Evolutionary conservation across 768 basidiomycete species (phyloP), one percentile per base, ranked within the genome.

Genomic region (Lentinus tigrinus): DNA sequence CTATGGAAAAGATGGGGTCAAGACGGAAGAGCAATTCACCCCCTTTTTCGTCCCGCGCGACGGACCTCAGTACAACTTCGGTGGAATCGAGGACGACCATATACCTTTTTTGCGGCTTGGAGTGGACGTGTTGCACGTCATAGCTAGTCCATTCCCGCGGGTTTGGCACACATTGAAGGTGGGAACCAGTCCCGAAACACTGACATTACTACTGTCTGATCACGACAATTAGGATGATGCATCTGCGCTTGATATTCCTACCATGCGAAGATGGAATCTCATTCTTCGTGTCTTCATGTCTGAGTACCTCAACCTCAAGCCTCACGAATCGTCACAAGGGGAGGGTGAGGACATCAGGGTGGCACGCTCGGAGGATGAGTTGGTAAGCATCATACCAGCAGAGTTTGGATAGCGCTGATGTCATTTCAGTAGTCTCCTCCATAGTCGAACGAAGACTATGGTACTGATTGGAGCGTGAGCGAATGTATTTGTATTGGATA

Each of bases 61-160:
- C 1, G 70, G 69, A 1, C 65, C 57, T 17, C 73, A 76, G 23
- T 61, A 68, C 36, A 80, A 78, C 58, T 68, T 73, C 19, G 85
- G 84, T 3, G 82, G 85, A 64, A 87, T 96, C 60, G 92, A 84
- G 39, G 97, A 99, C 71, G 97, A 99, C 73, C 97, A 99, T 65
- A 72, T 93, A 40, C 97, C 97, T 23, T 98, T 99, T 76, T 66
- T 96, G 49, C 73, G 76, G 37, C 74, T 77, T 60, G 97, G 97
- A 2, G 94, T 98, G 16, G 91, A 85, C 60, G 75, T 98, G 51
- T 74, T 99, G 63, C 97, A 99, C 72, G 70, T 98, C 46, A 98
- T 98, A 54, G 74, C 95, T 2, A 83, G 84, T 47, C 94, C 91
- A 2, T 99, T 98, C 72, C 97, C 97, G 3, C 57, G 40, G 1